Evolutionary conservation across 768 basidiomycete genomes (phyloP), one percentile per base, ranked within the genome.

Genomic region (Leccinum ochraceum): DNA sequence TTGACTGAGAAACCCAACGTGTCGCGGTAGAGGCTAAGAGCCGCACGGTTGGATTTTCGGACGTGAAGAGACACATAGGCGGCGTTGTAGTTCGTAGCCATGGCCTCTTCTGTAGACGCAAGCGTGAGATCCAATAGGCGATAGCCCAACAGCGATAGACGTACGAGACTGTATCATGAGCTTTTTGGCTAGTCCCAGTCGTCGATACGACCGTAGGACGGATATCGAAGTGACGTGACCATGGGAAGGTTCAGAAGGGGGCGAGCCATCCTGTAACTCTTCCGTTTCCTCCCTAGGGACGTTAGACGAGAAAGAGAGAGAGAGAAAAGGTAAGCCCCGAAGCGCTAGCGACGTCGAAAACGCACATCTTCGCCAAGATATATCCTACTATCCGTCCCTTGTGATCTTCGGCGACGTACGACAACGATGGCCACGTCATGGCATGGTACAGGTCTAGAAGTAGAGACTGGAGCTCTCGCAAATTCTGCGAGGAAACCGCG

Each of bases 201-300:
- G 83, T 49, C 95, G 81, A 70, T 97, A 94, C 14, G 92, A 87
- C 61, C 95, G 82, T 36, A 98, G 78, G 3, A 98, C 95, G 0
- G 94, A 96, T 69, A 98, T 98, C 5, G 95, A 97, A 14, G 95
- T 98, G 69, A 98, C 92, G 69, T 98, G 95, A 0, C 95, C 95
- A 64, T 95, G 90, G 0, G 85, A 79, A 24, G 82, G 80, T 2
- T 81, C 81, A 28, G 69, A 24, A n/a, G 86, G 84, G 54, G 88
- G 60, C 13, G 67, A 76, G 13, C 78, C 72, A 13, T 85, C 85
- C 59, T 82, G 82, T 61, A 60, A 55, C 28, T 74, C 73, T 39
- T 74, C 73, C 2, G 53, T 56, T 39, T 83, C 81, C 64, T 92
- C 90, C 86, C 89, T 91, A 39, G 16, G 39, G 66, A 32, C 62